Conservation (phyloP, 208 protist species). For the Trypanosomatidae sp. region DNA sequence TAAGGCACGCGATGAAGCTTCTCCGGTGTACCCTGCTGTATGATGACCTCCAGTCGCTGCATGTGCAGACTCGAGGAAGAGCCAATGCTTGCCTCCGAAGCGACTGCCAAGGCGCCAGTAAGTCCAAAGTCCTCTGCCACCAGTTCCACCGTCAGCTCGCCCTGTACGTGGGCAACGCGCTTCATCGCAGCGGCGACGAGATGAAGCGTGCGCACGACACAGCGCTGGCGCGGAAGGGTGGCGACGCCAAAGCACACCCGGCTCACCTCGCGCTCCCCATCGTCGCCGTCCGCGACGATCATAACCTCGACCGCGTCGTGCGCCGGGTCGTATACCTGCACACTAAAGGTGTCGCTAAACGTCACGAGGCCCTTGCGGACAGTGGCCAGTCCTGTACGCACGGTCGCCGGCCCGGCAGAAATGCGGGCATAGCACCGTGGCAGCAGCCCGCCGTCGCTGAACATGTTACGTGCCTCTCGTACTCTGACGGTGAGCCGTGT, state of each 20-base stretch:
- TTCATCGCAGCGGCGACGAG: constrained; percentile 59
- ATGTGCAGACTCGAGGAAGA: constrained; percentile 12
- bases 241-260: constrained; percentile 51
- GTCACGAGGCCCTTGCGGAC: constrained; percentile 31
- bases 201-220: constrained; percentile 31
- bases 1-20: constrained; percentile 66
- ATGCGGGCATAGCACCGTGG: constrained; percentile 44
- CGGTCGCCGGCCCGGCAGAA: constrained; percentile 37
- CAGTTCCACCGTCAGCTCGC: constrained; percentile 54
- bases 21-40: constrained; percentile 47
- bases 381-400: constrained; percentile 30
- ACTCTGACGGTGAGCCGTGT: constrained; percentile 38
- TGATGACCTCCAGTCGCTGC: constrained; percentile 30
- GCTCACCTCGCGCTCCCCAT: constrained; percentile 52
- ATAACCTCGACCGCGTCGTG: constrained; percentile 53
- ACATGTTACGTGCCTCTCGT: constrained; percentile 18
- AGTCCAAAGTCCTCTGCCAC: constrained; percentile 54
- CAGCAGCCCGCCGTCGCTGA: constrained; percentile 10
- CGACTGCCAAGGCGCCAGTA: constrained; percentile 2
- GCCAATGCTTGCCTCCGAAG: constrained; percentile 9
- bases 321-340: constrained; percentile 47
- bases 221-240: constrained; percentile 28
- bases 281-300: constrained; percentile 42
- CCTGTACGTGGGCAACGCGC: constrained; percentile 33
- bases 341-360: constrained; percentile 40